These are phyloP conservation scores for Blastobotrys capitulatus DNA, from an alignment of 1,139 yeast genomes.

Conservation along the genomic window DNA sequence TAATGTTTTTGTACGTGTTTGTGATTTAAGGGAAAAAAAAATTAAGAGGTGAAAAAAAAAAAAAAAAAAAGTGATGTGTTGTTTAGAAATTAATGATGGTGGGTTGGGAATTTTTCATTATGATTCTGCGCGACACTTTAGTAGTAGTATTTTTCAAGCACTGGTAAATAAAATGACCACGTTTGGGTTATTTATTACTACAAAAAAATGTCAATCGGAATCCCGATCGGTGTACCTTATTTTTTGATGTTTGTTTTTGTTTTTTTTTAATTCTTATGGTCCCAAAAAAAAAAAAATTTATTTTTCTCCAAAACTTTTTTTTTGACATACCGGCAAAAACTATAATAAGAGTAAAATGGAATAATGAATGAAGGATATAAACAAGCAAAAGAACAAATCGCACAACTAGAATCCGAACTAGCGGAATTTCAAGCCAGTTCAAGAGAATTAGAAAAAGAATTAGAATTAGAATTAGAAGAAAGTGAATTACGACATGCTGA, in stretches of 20 bases:
- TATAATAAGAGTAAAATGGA: background rate
- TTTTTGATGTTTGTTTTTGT: too few species aligned
- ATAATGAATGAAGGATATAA: conserved; percentile 14
- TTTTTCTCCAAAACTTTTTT: too few species aligned
- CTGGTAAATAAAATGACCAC: too few species aligned
- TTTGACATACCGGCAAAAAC: background rate
- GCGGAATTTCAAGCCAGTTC: conserved; percentile 35
- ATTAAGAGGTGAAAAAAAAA: background rate
- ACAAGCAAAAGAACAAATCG: conserved; percentile 30
- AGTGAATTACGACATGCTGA: conserved; percentile 28
- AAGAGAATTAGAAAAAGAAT: conserved; percentile 32
- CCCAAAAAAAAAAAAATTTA: too few species aligned
- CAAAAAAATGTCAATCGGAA: too few species aligned
- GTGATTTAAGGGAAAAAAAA: background rate
- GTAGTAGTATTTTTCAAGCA: too few species aligned
- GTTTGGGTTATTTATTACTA: too few species aligned
- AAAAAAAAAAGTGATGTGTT: background rate
- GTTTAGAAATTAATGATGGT: background rate
- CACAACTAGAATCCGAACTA: conserved; percentile 34
- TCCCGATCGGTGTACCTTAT: too few species aligned
- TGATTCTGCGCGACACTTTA: too few species aligned
- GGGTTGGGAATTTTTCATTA: background rate
- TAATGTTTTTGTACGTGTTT: background rate
- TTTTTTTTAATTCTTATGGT: too few species aligned
- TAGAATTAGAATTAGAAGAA: conserved; percentile 34